These are phyloP conservation scores for Pythium monospermum DNA, from an alignment of 352 stramenopile genomes.

Conservation along the genomic window DNA sequence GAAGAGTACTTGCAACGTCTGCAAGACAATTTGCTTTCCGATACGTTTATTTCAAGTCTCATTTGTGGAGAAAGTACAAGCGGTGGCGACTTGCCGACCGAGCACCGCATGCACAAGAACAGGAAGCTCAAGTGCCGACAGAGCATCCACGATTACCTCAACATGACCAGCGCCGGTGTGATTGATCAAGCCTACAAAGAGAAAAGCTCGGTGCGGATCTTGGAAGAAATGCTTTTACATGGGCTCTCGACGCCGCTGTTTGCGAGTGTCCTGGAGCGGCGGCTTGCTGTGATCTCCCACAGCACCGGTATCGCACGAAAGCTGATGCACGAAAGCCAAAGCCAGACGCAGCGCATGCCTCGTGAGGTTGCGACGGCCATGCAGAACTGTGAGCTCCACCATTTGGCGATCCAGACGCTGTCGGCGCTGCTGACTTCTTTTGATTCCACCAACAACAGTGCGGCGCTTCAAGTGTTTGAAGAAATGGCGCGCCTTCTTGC, in stretches of 20 bases:
- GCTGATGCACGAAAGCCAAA: slow-evolving; percentile 46
- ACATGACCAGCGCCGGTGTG: slow-evolving; percentile 80
- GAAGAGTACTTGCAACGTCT: slow-evolving; percentile 64
- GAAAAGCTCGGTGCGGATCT: slow-evolving; percentile 64
- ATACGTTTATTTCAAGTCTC: slow-evolving; percentile 71
- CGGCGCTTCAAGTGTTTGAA: slow-evolving; percentile 57
- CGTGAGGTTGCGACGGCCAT: slow-evolving; percentile 31
- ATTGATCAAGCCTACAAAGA: slow-evolving; percentile 66
- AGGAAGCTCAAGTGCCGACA: slow-evolving; percentile 77
- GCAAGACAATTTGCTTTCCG: slow-evolving; percentile 70
- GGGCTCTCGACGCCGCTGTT: slow-evolving; percentile 73
- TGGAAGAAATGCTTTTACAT: slow-evolving; percentile 81
- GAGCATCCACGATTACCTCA: slow-evolving; percentile 69
- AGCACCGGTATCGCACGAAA: slow-evolving; percentile 58
- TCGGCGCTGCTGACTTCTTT: slow-evolving; percentile 66
- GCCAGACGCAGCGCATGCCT: slow-evolving; percentile 34
- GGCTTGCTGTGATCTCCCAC: slow-evolving; percentile 77
- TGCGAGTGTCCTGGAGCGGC: slow-evolving; percentile 68
- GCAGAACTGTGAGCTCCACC: slow-evolving; percentile 63
- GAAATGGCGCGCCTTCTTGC: slow-evolving; percentile 73
- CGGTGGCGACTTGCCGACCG: slow-evolving; percentile 71
- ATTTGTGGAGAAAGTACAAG: slow-evolving; percentile 67
- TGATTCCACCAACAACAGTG: slow-evolving; percentile 42
- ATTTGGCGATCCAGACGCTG: slow-evolving; percentile 80
- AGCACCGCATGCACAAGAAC: slow-evolving; percentile 86